Conservation (phyloP, 73 alveolate genomes). For the Paramecium sexaurelia region DNA sequence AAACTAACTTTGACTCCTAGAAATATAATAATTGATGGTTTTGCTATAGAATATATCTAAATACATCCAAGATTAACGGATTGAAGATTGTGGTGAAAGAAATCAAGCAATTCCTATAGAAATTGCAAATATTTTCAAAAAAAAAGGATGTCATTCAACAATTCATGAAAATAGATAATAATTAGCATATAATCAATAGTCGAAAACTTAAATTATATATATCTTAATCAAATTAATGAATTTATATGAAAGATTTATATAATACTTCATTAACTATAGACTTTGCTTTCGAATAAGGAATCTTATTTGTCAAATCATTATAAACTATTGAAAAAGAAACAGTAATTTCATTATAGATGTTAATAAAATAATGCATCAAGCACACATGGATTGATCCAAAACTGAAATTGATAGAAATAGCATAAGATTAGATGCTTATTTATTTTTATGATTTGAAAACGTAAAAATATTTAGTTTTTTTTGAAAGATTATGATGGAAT, state of each 20-base stretch:
- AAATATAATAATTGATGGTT: background rate
- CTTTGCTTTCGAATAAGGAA: background rate
- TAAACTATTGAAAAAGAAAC: background rate
- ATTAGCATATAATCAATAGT: too few species aligned
- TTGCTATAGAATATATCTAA: background rate
- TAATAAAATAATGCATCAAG: background rate
- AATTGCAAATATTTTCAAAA: background rate
- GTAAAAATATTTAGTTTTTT: background rate
- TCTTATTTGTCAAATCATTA: constrained; percentile 23
- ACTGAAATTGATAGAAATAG: background rate
- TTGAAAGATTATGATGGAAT: background rate
- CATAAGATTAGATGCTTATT: background rate
- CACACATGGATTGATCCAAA: constrained; percentile 9
- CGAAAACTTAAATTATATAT: background rate
- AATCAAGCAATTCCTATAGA: background rate
- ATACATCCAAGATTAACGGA: background rate
- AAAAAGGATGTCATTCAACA: background rate
- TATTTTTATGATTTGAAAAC: background rate
- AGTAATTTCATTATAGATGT: background rate
- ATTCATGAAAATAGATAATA: too few species aligned
- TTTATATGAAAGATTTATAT: background rate
- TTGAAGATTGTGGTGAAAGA: constrained; percentile 32
- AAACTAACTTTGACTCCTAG: background rate
- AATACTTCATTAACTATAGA: constrained; percentile 38
- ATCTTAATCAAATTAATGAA: background rate